Evolutionary conservation across 306 rosid species (phyloP).

Genomic region (Quercus rubra): DNA sequence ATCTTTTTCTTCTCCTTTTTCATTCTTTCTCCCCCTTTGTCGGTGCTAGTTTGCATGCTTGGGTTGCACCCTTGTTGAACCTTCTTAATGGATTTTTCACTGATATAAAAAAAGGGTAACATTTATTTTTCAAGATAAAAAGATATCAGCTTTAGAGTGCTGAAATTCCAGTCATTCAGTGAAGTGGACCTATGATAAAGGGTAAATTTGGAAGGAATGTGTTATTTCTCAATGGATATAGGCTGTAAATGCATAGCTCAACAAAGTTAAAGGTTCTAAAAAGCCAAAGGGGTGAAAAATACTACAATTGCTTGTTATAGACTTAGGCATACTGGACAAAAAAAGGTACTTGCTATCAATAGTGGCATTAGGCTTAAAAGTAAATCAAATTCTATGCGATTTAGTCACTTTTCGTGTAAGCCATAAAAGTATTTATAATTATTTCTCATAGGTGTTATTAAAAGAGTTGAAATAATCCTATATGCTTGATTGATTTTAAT

Average conservation of each 20-base stretch:
- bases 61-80: too few relatives aligned
- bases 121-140: too few relatives aligned
- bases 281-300: slow-evolving; percentile 1
- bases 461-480: neutral
- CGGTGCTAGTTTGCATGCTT: too few relatives aligned
- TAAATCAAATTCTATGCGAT: neutral
- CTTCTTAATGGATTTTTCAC: too few relatives aligned
- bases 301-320: neutral
- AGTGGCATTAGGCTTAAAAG: neutral
- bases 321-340: neutral
- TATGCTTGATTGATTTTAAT: neutral
- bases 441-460: slow-evolving; percentile 6
- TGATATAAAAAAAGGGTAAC: too few relatives aligned
- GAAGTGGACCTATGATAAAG: too few relatives aligned
- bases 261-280: neutral
- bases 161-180: too few relatives aligned
- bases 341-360: neutral
- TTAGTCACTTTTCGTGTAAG: neutral
- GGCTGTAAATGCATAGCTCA: neutral
- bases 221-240: slow-evolving; percentile 2
- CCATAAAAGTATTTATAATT: neutral
- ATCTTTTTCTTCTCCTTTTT: too few relatives aligned
- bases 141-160: too few relatives aligned
- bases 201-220: neutral
- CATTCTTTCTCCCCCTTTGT: too few relatives aligned